Evolutionary conservation across 768 basidiomycete species (phyloP), one percentile per base, ranked within the genome.

Genomic region (Leccinum broughii): DNA sequence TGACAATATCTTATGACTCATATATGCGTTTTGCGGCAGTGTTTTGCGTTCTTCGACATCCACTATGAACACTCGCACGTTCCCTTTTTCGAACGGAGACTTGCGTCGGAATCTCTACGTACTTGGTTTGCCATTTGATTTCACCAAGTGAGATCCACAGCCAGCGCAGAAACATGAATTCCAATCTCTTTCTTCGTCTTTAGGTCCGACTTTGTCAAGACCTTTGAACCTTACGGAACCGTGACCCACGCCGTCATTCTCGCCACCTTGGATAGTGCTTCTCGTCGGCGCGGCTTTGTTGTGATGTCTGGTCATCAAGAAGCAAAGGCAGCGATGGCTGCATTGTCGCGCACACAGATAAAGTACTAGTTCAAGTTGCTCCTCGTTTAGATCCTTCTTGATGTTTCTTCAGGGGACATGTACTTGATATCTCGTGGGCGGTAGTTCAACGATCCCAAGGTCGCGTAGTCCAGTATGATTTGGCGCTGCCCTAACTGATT

Each of bases 381-480:
- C 28, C 8, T 7, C 28, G 20, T 51, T 17, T 32, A 6, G 46
- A n/a, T 14, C 4, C 14, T 63, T 14, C 35, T 63, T 58, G 57
- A 62, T 44, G 49, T 37, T 51, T 54, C 46, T 41, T 53, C 44
- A 92, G 88, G 68, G 89, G 90, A 7, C 87, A 92, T 67, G 79
- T 81, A 20, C 83, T 93, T 51, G 90, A 93, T 69, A 83, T 93
- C 55, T 92, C 90, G 6, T 93, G 90, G 90, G 91, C 90, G 17
- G 90, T 93, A 24, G 90, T 93, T 39, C 90, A 93, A 64, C 89
- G 90, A 50, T 93, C 90, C 62, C 86, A 88, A 80, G 90, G 90
- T 89, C 35, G 20, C 59, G 37, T 63, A 3, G 6, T 7, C 3
- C 32, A 24, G 11, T 34, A 37, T 32, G 1, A 55, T 30, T 55